These are phyloP conservation scores for Magnolia officinalis DNA, from an alignment of 164 flowering plant genomes.

Conservation along the genomic window DNA sequence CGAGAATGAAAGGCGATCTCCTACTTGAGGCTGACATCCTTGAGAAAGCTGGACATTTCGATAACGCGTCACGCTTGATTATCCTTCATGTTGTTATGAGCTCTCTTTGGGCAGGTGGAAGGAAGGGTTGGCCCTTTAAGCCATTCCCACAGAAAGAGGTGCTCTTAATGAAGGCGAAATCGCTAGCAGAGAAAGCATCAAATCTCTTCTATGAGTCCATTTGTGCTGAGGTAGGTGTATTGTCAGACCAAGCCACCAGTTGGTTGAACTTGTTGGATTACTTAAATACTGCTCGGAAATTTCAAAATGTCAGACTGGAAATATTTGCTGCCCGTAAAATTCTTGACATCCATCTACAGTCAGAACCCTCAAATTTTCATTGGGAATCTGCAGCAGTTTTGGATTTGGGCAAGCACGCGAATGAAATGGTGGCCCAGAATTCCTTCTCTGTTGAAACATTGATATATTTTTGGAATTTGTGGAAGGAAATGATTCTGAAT, in stretches of 20 bases:
- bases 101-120: slow-evolving; percentile 46
- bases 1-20: slow-evolving; percentile 39
- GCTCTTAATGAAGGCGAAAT: slow-evolving; percentile 38
- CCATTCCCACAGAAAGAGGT: slow-evolving; percentile 35
- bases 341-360: slow-evolving; percentile 43
- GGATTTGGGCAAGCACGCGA: slow-evolving; percentile 20
- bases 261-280: slow-evolving; percentile 22
- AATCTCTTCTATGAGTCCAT: slow-evolving; percentile 26
- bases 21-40: slow-evolving; percentile 50
- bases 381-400: slow-evolving; percentile 31
- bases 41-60: slow-evolving; percentile 43
- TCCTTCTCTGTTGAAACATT: slow-evolving; percentile 39
- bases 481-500: slow-evolving; percentile 31
- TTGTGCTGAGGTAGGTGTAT: slow-evolving; percentile 28
- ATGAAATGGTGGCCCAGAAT: slow-evolving; percentile 18
- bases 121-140: slow-evolving; percentile 64
- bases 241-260: slow-evolving; percentile 26
- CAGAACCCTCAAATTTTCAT: slow-evolving; percentile 26
- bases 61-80: slow-evolving; percentile 37
- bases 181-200: slow-evolving; percentile 28
- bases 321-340: slow-evolving; percentile 41
- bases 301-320: slow-evolving; percentile 32
- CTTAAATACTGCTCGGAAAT: slow-evolving; percentile 24
- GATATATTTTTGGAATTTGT: slow-evolving; percentile 47
- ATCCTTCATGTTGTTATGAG: slow-evolving; percentile 35